Base-by-base conservation (phyloP, 2,329 filamentous ascomycete species). In the Aureobasidium sp. region DNA sequence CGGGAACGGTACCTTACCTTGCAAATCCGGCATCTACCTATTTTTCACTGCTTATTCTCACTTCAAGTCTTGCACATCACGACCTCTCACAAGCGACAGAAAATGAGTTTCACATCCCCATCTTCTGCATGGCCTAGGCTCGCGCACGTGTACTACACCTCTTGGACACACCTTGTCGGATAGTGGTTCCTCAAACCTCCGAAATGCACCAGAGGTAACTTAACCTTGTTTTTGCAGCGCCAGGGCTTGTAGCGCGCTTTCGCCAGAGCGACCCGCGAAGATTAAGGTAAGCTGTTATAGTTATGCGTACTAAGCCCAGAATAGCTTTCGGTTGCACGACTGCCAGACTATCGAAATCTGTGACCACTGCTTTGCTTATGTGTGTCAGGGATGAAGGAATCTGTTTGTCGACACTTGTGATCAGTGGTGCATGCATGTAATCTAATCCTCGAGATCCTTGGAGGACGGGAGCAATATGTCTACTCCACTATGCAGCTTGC, bases 11-110 rank as follows among this genome's bases (percentile, higher is more conserved):
- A 40, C 33, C 36, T 11, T 18, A n/a, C n/a, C n/a, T 23, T 45
- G 55, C 55, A 47, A 23, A 59, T 59, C 55, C 55, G 55, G 55
- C 55, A 11, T 8, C 36, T 59, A 59, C 55, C 55, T 47, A 40
- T 15, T 40, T 11, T 40, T 16, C 15, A 59, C 36, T 59, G 55
- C 36, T 59, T 59, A 59, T 59, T 59, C 29, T 25, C 55, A 59
- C 55, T 29, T 45, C 55, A 25, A 25, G 54, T 43, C 36, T 23
- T 33, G 29, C 47, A 16, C 23, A 25, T 40, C 18, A 38, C 13
- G 9, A 13, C 33, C 33, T 36, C 33, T 36, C 18, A 4, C 1
- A 8, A 20, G 27, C 18, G 11, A 33, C 3, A 29, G 18, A 4
- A 47, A 43, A 13, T 29, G 13, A 33, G 4, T 36, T 5, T 36